These are phyloP conservation scores for Ascochyta koolunga DNA, from an alignment of 2,329 filamentous ascomycete genomes.

Conservation along the genomic window DNA sequence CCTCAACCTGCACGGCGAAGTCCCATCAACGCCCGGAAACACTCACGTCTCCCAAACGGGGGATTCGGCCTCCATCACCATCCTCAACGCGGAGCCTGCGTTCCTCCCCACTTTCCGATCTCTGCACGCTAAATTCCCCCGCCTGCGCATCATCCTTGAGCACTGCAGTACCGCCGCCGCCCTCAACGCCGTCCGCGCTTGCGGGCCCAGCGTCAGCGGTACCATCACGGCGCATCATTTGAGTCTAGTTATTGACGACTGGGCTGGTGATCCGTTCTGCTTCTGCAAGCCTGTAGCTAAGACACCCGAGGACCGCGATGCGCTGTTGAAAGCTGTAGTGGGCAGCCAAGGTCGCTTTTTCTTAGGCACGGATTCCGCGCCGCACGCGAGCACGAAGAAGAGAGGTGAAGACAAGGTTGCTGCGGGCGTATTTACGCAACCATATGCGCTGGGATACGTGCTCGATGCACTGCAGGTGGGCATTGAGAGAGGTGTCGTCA, in stretches of 20 bases:
- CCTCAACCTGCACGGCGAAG: slow-evolving; percentile 93
- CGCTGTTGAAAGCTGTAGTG: slow-evolving; percentile 68
- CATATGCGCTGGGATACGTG: slow-evolving; percentile 69
- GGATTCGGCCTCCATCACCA: slow-evolving; percentile 39
- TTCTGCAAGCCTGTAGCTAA: slow-evolving; percentile 75
- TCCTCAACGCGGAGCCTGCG: slow-evolving; percentile 71
- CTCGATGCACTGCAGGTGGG: slow-evolving; percentile 69
- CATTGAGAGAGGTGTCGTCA: slow-evolving; percentile 60
- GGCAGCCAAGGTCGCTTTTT: slow-evolving; percentile 70
- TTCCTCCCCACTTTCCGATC: slow-evolving; percentile 82
- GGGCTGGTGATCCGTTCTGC: slow-evolving; percentile 71
- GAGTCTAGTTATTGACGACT: slow-evolving; percentile 78
- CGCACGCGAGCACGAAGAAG: slow-evolving; percentile 68
- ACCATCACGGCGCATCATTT: slow-evolving; percentile 90
- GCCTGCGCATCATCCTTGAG: slow-evolving; percentile 71
- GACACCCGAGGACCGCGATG: slow-evolving; percentile 73
- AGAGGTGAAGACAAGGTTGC: slow-evolving; percentile 59
- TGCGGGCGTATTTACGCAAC: slow-evolving; percentile 82
- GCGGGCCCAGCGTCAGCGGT: slow-evolving; percentile 76
- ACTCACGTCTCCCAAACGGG: slow-evolving; percentile 21
- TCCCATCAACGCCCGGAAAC: slow-evolving; percentile 59
- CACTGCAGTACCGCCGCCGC: slow-evolving; percentile 88
- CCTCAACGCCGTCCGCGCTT: slow-evolving; percentile 75
- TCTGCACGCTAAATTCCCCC: slow-evolving; percentile 77
- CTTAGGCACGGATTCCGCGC: slow-evolving; percentile 75